These are phyloP conservation scores for Dipteronia sinensis DNA, from an alignment of 345 rosid genomes.

Conservation along the genomic window DNA sequence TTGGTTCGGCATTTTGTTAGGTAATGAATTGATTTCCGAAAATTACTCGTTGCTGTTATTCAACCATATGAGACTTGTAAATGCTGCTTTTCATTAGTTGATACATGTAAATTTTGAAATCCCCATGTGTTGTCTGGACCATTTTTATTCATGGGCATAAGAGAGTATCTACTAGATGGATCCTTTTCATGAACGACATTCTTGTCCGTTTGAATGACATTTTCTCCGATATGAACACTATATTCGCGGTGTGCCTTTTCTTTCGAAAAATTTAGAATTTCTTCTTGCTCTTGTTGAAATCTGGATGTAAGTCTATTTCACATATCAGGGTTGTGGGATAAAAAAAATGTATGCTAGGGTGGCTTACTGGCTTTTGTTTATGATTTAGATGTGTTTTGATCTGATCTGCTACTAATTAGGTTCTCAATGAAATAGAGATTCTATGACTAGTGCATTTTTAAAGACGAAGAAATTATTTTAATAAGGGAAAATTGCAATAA, in stretches of 20 bases:
- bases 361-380: too few species aligned
- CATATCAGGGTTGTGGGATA: too few species aligned
- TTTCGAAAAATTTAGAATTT: too few species aligned
- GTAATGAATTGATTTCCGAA: not conserved
- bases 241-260: not conserved
- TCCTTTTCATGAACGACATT: constrained; percentile 1
- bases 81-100: not conserved
- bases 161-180: not conserved
- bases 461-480: too few species aligned
- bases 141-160: not conserved
- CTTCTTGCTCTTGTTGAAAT: too few species aligned
- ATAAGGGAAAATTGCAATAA: too few species aligned
- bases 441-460: too few species aligned
- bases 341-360: too few species aligned
- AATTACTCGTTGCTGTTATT: not conserved
- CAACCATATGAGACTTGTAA: not conserved
- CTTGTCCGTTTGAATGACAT: not conserved
- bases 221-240: not conserved
- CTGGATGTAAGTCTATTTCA: too few species aligned
- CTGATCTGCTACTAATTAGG: too few species aligned
- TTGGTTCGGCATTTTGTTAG: not conserved
- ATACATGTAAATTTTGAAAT: not conserved
- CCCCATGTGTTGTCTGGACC: not conserved
- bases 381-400: too few species aligned
- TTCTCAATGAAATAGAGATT: too few species aligned